phyloP scores from a whole-genome alignment of 768 basidiomycete genomes.

The Panus rudis region DNA sequence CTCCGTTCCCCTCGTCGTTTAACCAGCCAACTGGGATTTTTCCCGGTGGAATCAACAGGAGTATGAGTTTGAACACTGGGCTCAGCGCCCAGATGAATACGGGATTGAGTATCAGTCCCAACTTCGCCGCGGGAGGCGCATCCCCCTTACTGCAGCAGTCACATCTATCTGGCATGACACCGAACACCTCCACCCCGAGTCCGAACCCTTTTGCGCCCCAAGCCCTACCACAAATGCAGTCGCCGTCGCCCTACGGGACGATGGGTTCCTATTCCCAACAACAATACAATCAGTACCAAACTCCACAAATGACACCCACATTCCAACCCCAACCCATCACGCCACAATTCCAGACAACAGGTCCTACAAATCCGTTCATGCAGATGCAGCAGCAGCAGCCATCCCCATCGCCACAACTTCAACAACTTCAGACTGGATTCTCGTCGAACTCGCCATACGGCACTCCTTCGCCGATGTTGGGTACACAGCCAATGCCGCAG shows the following conservation, averaged over 20 bases:
- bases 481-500: slow-evolving; percentile 1
- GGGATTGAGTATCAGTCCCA: not conserved
- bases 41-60: slow-evolving; percentile 11
- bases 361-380: slow-evolving; percentile 1
- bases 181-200: slow-evolving; percentile 10
- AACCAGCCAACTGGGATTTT: slow-evolving; percentile 10
- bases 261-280: not conserved
- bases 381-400: slow-evolving; percentile 18
- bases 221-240: slow-evolving; percentile 3
- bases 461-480: slow-evolving; percentile 3
- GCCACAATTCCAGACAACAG: no score
- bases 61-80: slow-evolving; percentile 18
- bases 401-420: slow-evolving; percentile 1
- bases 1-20: slow-evolving; percentile 17
- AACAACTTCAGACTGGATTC: no score
- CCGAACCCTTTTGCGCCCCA: slow-evolving; percentile 16
- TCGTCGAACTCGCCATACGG: not conserved
- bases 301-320: no score
- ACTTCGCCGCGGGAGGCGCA: slow-evolving; percentile 1
- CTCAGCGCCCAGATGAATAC: not conserved
- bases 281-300: not conserved
- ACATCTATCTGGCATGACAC: slow-evolving; percentile 3
- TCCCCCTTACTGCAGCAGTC: slow-evolving; percentile 14
- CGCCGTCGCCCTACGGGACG: slow-evolving; percentile 10
- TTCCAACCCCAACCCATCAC: no score